Evolutionary conservation across 2,329 filamentous ascomycete species (phyloP), one percentile per base, ranked within the genome.

Genomic region (Rhynchosporium agropyri): DNA sequence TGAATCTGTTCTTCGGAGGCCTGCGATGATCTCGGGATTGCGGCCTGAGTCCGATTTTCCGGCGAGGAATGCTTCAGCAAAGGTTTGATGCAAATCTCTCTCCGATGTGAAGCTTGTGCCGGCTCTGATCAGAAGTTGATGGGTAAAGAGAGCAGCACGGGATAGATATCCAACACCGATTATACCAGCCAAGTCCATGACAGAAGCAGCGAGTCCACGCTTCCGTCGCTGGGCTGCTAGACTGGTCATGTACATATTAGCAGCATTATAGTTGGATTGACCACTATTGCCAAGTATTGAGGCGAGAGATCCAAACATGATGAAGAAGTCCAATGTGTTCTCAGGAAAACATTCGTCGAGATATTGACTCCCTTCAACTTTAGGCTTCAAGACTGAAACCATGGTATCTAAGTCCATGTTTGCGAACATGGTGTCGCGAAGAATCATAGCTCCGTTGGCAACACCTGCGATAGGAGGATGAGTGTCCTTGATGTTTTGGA

Each of bases 111-210:
- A 42, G 5, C 51, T 40, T 3, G 33, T 54, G 8, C 51, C 51
- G 6, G 51, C 33, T 40, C 51, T 40, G 20, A 40, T 54, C 9
- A 54, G 51, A 3, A 54, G n/a, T 28, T 54, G 51, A 54, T 42
- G 50, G 5, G 50, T 53, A 20, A 53, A 53, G 15, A 53, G 13
- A 38, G 26, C 26, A 4, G 55, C 46, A 71, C 62, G 60, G 7
- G 61, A 60, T 3, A 80, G 67, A 55, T 74, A 76, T 0, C 80
- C 79, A 3, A 77, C 69, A 4, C 74, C 78, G 3, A 73, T 71
- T 8, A 87, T 78, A 0, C 78, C 77, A 0, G 82, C 83, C 10
- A 87, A 73, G 67, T 86, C 79, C 1, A 88, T 75, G 0, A 78
- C 78, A 0, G 80, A 76, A 29, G 79, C 80, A 2, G 78, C 74